Conservation (phyloP, 2,329 filamentous ascomycete species). For the Onygenales sp. region DNA sequence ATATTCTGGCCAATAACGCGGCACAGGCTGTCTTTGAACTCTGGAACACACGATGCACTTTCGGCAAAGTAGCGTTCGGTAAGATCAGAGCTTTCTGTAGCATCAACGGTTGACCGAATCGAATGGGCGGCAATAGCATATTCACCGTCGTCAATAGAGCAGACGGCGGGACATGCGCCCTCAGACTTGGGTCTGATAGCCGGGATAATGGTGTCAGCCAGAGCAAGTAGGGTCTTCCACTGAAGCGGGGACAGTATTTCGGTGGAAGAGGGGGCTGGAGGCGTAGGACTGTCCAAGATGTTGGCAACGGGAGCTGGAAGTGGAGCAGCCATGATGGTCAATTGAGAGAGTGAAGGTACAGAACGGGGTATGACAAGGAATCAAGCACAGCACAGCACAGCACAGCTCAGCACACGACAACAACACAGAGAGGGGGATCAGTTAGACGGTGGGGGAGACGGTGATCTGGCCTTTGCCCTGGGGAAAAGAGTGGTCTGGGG, state of each 20-base stretch:
- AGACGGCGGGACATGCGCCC: constrained; percentile 24
- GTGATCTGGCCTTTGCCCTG: background rate
- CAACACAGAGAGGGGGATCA: background rate
- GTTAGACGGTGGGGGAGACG: background rate
- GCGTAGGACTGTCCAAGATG: constrained; percentile 36
- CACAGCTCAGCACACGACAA: background rate
- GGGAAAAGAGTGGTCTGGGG: background rate
- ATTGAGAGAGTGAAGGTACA: background rate
- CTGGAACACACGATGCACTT: constrained; percentile 37
- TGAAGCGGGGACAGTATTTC: constrained; percentile 45
- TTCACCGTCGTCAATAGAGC: constrained; percentile 30
- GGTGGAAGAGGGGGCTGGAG: constrained; percentile 34
- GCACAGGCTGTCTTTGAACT: constrained; percentile 40
- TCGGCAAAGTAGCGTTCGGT: constrained; percentile 40
- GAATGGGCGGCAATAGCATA: constrained; percentile 9
- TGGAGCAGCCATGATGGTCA: background rate
- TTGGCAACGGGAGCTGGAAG: constrained; percentile 7
- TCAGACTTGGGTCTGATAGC: constrained; percentile 35
- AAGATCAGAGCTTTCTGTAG: constrained; percentile 24
- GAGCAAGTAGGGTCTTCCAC: constrained; percentile 49
- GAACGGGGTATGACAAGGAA: background rate
- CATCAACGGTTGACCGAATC: constrained; percentile 15
- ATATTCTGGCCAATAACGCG: constrained; percentile 41
- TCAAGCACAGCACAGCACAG: background rate
- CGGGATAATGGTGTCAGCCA: constrained; percentile 50